Evolutionary conservation across 805 yeast genomes (phyloP).

Genomic region (Starmera amethionina): DNA sequence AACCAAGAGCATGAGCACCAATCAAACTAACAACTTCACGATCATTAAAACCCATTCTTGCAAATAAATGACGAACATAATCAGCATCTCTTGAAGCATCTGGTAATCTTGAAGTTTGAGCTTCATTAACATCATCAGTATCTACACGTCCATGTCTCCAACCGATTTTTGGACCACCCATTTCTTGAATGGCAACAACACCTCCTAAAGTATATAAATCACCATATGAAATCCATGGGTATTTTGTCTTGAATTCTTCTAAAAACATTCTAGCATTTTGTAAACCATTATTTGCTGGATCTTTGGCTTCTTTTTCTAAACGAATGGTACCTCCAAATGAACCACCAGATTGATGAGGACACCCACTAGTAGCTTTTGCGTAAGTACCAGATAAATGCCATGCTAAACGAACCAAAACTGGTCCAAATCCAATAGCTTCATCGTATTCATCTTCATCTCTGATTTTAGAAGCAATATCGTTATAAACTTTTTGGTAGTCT

Average conservation of each 20-base stretch:
- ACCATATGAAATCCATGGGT: conserved; percentile 68
- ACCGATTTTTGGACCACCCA: conserved; percentile 67
- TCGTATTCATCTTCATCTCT: conserved; percentile 50
- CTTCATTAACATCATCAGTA: conserved; percentile 28
- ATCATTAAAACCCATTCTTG: conserved; percentile 58
- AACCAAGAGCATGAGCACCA: conserved; percentile 72
- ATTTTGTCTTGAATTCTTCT: conserved; percentile 44
- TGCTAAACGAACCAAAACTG: conserved; percentile 67
- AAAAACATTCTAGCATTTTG: conserved; percentile 41
- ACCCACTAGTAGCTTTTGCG: conserved; percentile 41
- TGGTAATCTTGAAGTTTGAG: conserved; percentile 68
- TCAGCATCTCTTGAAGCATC: conserved; percentile 56
- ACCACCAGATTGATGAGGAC: conserved; percentile 39
- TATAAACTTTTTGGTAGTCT: conserved; percentile 60
- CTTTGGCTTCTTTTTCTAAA: conserved; percentile 45
- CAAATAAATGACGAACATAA: conserved; percentile 56
- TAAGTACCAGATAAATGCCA: conserved; percentile 89
- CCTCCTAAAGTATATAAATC: conserved; percentile 78
- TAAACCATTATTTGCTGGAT: conserved; percentile 42
- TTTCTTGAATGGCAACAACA: conserved; percentile 65
- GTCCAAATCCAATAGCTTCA: conserved; percentile 63
- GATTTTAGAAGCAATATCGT: conserved; percentile 58
- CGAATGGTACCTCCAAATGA: conserved; percentile 63
- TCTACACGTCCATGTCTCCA: conserved; percentile 84
- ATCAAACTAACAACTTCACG: conserved; percentile 64